phyloP scores from a whole-genome alignment of 306 rosid genomes.

The Cotoneaster glaucophyllus region DNA sequence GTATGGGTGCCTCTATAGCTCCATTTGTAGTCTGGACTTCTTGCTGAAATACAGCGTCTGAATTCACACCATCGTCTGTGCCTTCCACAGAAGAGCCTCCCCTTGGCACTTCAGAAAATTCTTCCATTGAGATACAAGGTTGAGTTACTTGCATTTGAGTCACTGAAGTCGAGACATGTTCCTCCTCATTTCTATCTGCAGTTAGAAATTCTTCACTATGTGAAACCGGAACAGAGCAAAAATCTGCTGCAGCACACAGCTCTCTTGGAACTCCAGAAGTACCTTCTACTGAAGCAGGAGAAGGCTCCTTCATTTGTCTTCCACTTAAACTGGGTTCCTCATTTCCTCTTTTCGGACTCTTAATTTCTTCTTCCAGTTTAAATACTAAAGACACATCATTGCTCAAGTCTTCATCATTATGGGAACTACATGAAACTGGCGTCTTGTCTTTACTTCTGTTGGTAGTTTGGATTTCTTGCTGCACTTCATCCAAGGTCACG shows the following conservation, averaged over 20 bases:
- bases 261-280: slow-evolving; percentile 18
- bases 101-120: slow-evolving; percentile 19
- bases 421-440: slow-evolving; percentile 8
- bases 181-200: slow-evolving; percentile 1
- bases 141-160: slow-evolving; percentile 21
- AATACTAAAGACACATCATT: slow-evolving; percentile 6
- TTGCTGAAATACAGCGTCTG: slow-evolving; percentile 22
- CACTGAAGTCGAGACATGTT: slow-evolving; percentile 9
- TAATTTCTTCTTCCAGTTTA: slow-evolving; percentile 12
- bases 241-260: slow-evolving; percentile 14
- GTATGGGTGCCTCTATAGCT: slow-evolving; percentile 23
- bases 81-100: slow-evolving; percentile 23
- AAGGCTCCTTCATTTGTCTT: background rate
- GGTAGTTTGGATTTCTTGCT: slow-evolving; percentile 27
- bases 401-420: background rate
- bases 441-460: slow-evolving; percentile 5
- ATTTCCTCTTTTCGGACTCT: slow-evolving; percentile 6
- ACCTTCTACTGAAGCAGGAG: slow-evolving; percentile 14
- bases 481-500: slow-evolving; percentile 20
- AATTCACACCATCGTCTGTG: slow-evolving; percentile 16
- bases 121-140: slow-evolving; percentile 30
- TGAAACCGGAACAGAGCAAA: slow-evolving; percentile 1
- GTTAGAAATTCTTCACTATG: slow-evolving; percentile 3
- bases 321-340: slow-evolving; percentile 9
- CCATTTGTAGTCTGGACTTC: slow-evolving; percentile 20